A percentile compares a stretch with the other conserved stretches of the same genome.
phyloP scores from a whole-genome alignment of 2,329 filamentous ascomycete genomes.

The Colletotrichum filicis region DNA sequence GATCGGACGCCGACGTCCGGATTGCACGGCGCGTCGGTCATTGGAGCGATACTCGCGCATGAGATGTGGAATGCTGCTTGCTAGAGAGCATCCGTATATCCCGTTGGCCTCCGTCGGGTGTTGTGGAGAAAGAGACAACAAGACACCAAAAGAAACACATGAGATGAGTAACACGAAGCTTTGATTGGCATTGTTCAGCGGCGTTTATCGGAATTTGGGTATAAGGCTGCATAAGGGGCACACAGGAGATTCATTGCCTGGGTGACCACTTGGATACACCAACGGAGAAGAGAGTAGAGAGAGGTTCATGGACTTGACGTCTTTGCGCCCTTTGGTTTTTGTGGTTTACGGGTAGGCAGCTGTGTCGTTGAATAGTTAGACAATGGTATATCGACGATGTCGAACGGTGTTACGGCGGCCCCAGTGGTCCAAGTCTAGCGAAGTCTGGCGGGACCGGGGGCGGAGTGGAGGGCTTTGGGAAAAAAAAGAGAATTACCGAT shows the following conservation, averaged over 20 bases:
- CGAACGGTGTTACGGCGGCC: neutral
- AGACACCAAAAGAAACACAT: neutral
- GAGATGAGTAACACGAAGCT: slow-evolving; percentile 29
- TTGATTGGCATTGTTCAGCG: slow-evolving; percentile 10
- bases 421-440: neutral
- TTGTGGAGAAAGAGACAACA: neutral
- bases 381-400: neutral
- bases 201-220: slow-evolving; percentile 9
- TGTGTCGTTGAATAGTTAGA: neutral
- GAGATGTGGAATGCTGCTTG: slow-evolving; percentile 34
- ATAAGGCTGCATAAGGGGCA: neutral
- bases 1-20: slow-evolving; percentile 10
- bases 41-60: slow-evolving; percentile 33
- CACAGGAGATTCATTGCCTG: neutral
- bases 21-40: slow-evolving; percentile 26
- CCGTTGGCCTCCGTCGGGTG: neutral
- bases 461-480: neutral
- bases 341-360: neutral
- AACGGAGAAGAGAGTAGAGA: too few species aligned
- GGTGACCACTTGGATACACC: neutral
- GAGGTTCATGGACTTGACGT: neutral
- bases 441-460: neutral
- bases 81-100: neutral
- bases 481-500: neutral
- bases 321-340: neutral